phyloP scores from a whole-genome alignment of 148 eudicot genomes.

The Hydrangea macrophylla region DNA sequence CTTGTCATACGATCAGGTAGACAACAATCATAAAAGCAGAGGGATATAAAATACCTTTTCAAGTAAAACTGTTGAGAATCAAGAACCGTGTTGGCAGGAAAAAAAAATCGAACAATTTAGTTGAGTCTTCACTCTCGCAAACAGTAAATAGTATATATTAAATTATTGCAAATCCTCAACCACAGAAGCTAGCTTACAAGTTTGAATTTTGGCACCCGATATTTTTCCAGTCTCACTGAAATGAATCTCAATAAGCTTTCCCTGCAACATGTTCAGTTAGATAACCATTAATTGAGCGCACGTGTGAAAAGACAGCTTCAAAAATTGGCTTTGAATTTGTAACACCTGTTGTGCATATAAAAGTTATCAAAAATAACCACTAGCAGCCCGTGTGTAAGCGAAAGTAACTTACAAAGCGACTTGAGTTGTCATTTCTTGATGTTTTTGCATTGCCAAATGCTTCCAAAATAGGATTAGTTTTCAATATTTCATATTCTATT shows the following conservation, averaged over 20 bases:
- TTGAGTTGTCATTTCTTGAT: slow-evolving; percentile 85
- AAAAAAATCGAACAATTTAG: slow-evolving; percentile 13
- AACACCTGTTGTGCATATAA: no score
- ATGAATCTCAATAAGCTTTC: slow-evolving; percentile 96
- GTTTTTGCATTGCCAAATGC: slow-evolving; percentile 99
- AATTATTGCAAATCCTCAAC: slow-evolving; percentile 12
- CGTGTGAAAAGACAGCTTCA: slow-evolving; percentile 5
- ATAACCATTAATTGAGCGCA: slow-evolving; percentile 13
- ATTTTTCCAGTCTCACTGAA: slow-evolving; percentile 97
- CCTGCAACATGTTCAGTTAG: slow-evolving; percentile 44
- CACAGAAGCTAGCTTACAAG: slow-evolving; percentile 57
- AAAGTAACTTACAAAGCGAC: slow-evolving; percentile 83
- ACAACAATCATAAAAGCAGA: slow-evolving; percentile 14
- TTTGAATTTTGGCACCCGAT: slow-evolving; percentile 95
- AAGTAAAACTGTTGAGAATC: slow-evolving; percentile 66
- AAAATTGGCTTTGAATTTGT: slow-evolving; percentile 7
- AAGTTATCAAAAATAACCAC: neutral
- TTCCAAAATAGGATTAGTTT: slow-evolving; percentile 92
- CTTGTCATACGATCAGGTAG: slow-evolving; percentile 12
- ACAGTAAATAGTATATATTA: neutral
- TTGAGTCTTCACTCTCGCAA: slow-evolving; percentile 11
- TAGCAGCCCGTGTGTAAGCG: slow-evolving; percentile 7
- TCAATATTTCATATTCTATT: slow-evolving; percentile 84
- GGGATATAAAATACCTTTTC: slow-evolving; percentile 66
- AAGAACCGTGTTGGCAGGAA: slow-evolving; percentile 17